Evolutionary conservation across 1,284 basidiomycete species (phyloP).

Genomic region (Ceratobasidium sp.): DNA sequence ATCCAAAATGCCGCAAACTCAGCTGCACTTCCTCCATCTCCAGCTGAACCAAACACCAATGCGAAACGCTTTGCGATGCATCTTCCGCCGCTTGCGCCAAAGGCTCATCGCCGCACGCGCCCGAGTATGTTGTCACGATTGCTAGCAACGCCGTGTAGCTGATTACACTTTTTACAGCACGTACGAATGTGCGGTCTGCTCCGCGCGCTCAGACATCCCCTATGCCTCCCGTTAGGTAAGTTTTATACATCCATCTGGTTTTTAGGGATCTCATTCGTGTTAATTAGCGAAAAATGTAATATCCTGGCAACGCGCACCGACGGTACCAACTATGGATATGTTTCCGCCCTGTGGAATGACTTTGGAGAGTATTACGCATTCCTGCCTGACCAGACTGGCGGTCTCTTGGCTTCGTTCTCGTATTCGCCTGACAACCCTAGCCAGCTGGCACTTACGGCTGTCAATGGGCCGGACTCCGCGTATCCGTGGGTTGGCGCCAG

Average conservation of each 20-base stretch:
- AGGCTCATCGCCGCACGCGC: too few relatives aligned
- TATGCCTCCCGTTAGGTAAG: neutral
- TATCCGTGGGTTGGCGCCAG: constrained; percentile 23
- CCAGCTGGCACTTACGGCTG: constrained; percentile 20
- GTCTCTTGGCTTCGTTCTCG: constrained; percentile 24
- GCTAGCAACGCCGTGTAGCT: too few relatives aligned
- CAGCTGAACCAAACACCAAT: too few relatives aligned
- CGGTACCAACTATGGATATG: neutral
- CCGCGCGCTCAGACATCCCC: constrained; percentile 15
- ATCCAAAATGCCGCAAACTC: too few relatives aligned
- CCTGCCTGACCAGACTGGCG: neutral
- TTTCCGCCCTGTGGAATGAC: neutral
- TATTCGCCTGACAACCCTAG: neutral
- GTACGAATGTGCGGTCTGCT: constrained; percentile 3
- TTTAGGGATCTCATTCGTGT: neutral
- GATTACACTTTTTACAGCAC: neutral
- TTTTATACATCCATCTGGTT: neutral
- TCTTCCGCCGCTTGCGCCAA: too few relatives aligned
- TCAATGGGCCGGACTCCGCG: neutral
- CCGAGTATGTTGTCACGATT: too few relatives aligned
- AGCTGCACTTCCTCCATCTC: too few relatives aligned
- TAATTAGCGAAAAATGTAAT: neutral
- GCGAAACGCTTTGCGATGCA: too few relatives aligned
- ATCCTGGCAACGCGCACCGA: neutral
- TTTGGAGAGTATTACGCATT: neutral